These are phyloP conservation scores for Kickxella alabastrina DNA, from an alignment of 192 early-diverging fungal genomes.

Conservation along the genomic window DNA sequence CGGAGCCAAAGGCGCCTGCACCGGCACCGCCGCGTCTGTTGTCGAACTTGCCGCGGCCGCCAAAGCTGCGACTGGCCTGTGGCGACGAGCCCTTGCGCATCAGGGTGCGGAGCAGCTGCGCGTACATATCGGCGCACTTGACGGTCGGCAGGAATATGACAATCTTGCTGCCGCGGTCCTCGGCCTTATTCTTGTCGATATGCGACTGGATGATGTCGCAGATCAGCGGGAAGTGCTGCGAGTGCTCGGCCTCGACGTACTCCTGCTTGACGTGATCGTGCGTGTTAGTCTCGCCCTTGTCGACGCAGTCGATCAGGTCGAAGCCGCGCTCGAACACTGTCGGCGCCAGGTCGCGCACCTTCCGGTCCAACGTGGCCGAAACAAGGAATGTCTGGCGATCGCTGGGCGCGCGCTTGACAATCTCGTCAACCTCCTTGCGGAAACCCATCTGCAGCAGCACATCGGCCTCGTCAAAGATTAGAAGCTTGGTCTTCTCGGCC, in stretches of 20 bases:
- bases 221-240: conserved; percentile 59
- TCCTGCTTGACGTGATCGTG: conserved; percentile 79
- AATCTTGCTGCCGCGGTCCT: conserved; percentile 67
- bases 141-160: conserved; percentile 89
- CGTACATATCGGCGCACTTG: conserved; percentile 44
- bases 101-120: conserved; percentile 15
- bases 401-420: conserved; percentile 57
- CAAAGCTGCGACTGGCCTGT: not conserved
- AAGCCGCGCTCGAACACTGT: conserved; percentile 62
- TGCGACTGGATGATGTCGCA: conserved; percentile 65
- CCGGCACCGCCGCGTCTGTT: no score
- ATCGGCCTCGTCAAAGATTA: conserved; percentile 96
- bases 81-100: conserved; percentile 15
- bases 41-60: not conserved
- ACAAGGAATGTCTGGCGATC: conserved; percentile 88
- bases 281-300: conserved; percentile 78
- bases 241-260: conserved; percentile 60
- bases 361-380: conserved; percentile 80
- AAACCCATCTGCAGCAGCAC: conserved; percentile 94
- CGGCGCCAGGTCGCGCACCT: conserved; percentile 66
- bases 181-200: conserved; percentile 30
- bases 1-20: no score
- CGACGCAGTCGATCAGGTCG: conserved; percentile 78
- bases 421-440: conserved; percentile 74
- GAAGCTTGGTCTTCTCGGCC: conserved; percentile 47